Evolutionary conservation across 768 basidiomycete species (phyloP), one percentile per base, ranked within the genome.

Genomic region (Lentinula sp.): DNA sequence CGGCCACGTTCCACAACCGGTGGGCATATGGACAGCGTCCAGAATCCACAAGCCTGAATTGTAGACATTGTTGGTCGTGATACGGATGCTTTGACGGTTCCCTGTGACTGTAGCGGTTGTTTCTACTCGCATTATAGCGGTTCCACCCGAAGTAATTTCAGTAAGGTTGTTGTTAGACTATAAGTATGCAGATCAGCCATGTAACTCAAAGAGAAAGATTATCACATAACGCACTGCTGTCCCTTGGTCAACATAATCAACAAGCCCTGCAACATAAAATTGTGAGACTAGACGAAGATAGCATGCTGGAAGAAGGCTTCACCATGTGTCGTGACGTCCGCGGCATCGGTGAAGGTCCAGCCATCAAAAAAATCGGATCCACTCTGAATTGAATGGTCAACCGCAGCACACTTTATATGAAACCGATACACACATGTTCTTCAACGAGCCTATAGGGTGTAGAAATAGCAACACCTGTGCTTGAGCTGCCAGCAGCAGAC

Each of bases 101-200:
- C 71, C 82, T 21, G 80, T 67, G 13, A 74, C 80, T 7, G 84
- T 79, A 35, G 28, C 43, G 5, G 93, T 95, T 4, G 91, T 95
- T 69, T 96, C 93, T 31, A 96, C 87, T 40, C 84, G 78, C 93
- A 98, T 95, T 60, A 97, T 74, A 15, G 88, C 91, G 72, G 93
- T 84, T 21, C 91, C 91, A 9, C 78, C 80, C 21, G 67, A 63
- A 67, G 91, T 95, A 67, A 94, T 78, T 13, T 82, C 76, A 31
- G 86, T 69, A 39, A 98, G 79, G 53, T 83, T 83, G 62, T 77
- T 59, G 9, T 43, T 3, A 9, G 40, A 42, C 57, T 59, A 16
- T 21, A 9, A 5, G 21, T 21, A 23, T 18, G 54, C n/a, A 6
- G 10, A 21, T 56, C 18, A 8, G 11, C 15, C 23, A 28, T 45